Conservation (phyloP, 179 eudicot genomes). For the Beta lomatogona region DNA sequence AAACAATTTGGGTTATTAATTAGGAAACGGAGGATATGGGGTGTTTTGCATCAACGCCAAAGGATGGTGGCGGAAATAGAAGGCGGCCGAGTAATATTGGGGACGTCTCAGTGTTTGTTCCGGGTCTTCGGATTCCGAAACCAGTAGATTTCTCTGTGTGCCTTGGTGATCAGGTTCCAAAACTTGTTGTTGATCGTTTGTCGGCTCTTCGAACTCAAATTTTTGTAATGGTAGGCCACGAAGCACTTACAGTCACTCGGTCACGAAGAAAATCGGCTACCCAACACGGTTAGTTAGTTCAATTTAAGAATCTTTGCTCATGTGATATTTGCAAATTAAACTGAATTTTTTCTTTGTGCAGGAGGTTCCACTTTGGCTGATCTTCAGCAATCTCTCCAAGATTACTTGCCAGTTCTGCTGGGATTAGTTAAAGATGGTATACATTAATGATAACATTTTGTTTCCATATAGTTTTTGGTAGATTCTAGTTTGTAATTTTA, state of each 20-base stretch:
- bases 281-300: conserved; percentile 77
- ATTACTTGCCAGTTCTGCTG: conserved; percentile 86
- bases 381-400: conserved; percentile 93
- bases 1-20: too few species aligned
- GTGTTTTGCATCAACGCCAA: conserved; percentile 74
- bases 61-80: conserved; percentile 68
- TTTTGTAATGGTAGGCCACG: conserved; percentile 96
- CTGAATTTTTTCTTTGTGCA: conserved; percentile 38
- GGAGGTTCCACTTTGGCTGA: conserved; percentile 92
- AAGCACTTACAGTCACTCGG: conserved; percentile 85
- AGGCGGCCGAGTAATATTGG: conserved; percentile 89
- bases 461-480: not conserved
- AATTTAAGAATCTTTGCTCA: not conserved
- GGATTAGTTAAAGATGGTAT: conserved; percentile 98
- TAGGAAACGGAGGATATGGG: conserved; percentile 54
- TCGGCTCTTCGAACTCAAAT: conserved; percentile 92
- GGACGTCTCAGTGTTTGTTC: conserved; percentile 83
- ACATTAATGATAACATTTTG: not conserved
- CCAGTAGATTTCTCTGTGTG: conserved; percentile 69
- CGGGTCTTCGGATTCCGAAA: conserved; percentile 90
- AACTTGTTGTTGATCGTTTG: conserved; percentile 67
- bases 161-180: conserved; percentile 59
- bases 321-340: not conserved
- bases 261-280: conserved; percentile 75
- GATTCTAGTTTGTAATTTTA: conserved; percentile 10